These are phyloP conservation scores for Scortechinia acanthostroma DNA, from an alignment of 2,329 filamentous ascomycete species.

Conservation along the genomic window DNA sequence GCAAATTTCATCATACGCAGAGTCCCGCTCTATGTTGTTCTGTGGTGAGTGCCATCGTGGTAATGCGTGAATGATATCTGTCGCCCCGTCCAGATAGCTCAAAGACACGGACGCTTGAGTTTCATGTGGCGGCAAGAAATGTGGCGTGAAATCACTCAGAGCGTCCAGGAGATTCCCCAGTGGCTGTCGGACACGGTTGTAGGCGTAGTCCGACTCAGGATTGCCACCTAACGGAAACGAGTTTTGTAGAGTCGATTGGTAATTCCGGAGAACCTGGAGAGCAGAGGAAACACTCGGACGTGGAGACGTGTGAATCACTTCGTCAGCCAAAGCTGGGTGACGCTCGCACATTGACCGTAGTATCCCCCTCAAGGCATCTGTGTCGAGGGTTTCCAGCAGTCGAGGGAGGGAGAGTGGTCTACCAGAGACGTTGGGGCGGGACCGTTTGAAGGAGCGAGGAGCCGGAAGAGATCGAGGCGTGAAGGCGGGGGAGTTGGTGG, in stretches of 20 bases:
- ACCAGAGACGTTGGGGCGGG: conserved; percentile 49
- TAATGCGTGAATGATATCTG: conserved; percentile 53
- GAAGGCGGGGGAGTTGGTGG: conserved; percentile 48
- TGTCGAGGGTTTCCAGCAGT: conserved; percentile 55
- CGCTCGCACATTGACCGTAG: conserved; percentile 55
- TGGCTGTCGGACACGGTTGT: conserved; percentile 55
- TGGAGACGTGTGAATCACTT: conserved; percentile 53
- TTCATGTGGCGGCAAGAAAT: conserved; percentile 61
- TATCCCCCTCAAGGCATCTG: conserved; percentile 51
- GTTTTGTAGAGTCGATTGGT: conserved; percentile 46
- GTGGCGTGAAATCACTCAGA: conserved; percentile 58
- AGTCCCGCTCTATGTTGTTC: conserved; percentile 57
- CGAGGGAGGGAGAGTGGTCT: conserved; percentile 50
- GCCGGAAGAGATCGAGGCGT: conserved; percentile 37
- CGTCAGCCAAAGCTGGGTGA: conserved; percentile 49
- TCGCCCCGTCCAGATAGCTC: conserved; percentile 54
- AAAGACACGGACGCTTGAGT: conserved; percentile 51
- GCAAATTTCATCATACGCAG: conserved; percentile 61
- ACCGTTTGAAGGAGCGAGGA: conserved; percentile 42
- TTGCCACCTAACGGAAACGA: conserved; percentile 57
- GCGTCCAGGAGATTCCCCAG: conserved; percentile 52
- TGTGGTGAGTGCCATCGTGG: conserved; percentile 58
- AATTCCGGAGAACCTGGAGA: conserved; percentile 49
- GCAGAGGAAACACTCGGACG: conserved; percentile 56
- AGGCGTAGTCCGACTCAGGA: conserved; percentile 53